These are phyloP conservation scores for Saturnispora gosingensis DNA, from an alignment of 805 yeast species.

Conservation along the genomic window DNA sequence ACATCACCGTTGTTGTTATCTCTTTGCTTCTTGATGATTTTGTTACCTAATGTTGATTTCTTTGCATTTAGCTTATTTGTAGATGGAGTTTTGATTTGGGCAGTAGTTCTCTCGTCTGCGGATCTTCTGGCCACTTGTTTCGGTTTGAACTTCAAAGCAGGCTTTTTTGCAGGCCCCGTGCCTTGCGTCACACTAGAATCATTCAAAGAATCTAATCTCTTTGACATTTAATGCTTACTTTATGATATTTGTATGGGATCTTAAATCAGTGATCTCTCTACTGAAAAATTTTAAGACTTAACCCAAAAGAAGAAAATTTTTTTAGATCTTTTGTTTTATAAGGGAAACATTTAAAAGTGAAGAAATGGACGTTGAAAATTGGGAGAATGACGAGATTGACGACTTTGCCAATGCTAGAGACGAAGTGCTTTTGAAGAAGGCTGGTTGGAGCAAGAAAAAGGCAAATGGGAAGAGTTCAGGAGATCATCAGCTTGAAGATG, in stretches of 20 bases:
- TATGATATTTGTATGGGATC: not conserved
- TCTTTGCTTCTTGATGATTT: not conserved
- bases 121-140: constrained; percentile 78
- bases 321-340: not conserved
- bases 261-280: not conserved
- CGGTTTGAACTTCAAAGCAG: constrained; percentile 71
- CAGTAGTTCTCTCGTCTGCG: constrained; percentile 57
- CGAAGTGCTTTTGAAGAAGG: constrained; percentile 45
- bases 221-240: not conserved
- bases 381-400: constrained; percentile 60
- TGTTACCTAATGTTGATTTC: not conserved
- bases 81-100: constrained; percentile 6
- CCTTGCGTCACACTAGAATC: not conserved
- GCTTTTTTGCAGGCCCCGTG: constrained; percentile 24
- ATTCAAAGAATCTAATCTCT: constrained; percentile 28
- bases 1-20: constrained; percentile 16
- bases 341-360: not conserved
- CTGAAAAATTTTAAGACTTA: constrained; percentile 2
- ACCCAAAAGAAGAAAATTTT: not conserved
- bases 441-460: constrained; percentile 31
- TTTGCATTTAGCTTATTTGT: not conserved
- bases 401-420: constrained; percentile 55
- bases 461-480: constrained; percentile 28
- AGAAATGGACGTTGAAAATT: constrained; percentile 25
- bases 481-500: constrained; percentile 27